Conservation (phyloP, 2,329 filamentous ascomycete species). For the Laburnicola sp. region DNA sequence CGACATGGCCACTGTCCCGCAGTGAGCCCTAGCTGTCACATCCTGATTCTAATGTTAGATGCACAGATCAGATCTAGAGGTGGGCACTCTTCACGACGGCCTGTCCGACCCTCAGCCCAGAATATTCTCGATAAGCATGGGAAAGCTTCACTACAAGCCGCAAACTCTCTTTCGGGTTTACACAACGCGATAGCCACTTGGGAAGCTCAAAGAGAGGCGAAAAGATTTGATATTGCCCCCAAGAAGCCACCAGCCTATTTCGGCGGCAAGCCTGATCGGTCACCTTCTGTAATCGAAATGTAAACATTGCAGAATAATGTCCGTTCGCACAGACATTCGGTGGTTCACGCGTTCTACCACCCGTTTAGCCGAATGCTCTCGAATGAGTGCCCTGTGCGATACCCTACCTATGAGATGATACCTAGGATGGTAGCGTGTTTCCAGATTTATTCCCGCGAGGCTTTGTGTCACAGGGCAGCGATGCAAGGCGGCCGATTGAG, state of each 20-base stretch:
- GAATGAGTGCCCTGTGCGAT: background rate
- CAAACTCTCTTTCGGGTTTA: background rate
- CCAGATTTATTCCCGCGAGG: slow-evolving; percentile 5
- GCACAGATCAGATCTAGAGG: background rate
- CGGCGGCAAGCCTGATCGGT: background rate
- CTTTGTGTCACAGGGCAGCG: background rate
- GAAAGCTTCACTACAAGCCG: background rate
- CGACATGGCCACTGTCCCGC: slow-evolving; percentile 1
- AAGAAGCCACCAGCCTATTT: background rate
- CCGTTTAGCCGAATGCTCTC: background rate
- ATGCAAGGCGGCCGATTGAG: slow-evolving; percentile 6
- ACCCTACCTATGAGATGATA: background rate
- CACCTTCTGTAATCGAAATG: background rate
- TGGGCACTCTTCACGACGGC: background rate
- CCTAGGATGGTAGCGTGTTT: background rate
- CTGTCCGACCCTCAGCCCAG: background rate
- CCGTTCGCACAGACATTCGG: slow-evolving; percentile 2
- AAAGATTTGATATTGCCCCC: background rate
- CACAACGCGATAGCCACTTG: slow-evolving; percentile 1
- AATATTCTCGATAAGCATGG: background rate
- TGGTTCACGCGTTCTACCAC: background rate
- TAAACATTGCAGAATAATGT: background rate
- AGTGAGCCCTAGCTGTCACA: slow-evolving; percentile 4
- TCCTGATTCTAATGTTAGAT: background rate
- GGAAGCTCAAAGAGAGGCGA: slow-evolving; percentile 1